Evolutionary conservation across 192 early-diverging fungal species (phyloP).

Genomic region (Rhizophlyctis rosea): DNA sequence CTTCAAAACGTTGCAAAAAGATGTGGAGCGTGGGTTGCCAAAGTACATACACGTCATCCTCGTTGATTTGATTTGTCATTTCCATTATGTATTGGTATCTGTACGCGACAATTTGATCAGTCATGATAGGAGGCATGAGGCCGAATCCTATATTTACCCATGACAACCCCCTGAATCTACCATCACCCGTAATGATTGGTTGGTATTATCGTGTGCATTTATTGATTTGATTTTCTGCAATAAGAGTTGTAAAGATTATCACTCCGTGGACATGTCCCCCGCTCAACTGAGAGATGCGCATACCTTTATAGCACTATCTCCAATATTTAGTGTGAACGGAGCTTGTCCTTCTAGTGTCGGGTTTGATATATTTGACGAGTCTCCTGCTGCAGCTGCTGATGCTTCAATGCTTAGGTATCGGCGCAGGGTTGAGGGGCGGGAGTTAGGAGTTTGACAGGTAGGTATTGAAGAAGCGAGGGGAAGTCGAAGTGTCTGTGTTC

Average conservation of each 20-base stretch:
- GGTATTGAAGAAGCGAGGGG: too few relatives aligned
- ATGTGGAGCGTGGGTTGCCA: constrained; percentile 1
- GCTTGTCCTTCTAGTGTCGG: too few relatives aligned
- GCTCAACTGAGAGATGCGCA: background rate
- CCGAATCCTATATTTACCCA: constrained; percentile 13
- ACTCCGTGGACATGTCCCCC: background rate
- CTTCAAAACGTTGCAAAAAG: constrained; percentile 1
- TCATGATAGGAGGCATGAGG: background rate
- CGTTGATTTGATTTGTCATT: constrained; percentile 34
- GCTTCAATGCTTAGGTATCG: too few relatives aligned
- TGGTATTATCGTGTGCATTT: constrained; percentile 15
- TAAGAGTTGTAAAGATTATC: background rate
- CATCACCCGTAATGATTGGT: constrained; percentile 34
- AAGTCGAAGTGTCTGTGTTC: too few relatives aligned
- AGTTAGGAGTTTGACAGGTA: too few relatives aligned
- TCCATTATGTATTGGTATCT: constrained; percentile 52
- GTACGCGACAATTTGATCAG: background rate
- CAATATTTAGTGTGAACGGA: too few relatives aligned
- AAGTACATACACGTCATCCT: constrained; percentile 40
- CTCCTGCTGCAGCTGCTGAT: too few relatives aligned
- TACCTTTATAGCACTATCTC: background rate
- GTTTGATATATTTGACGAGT: too few relatives aligned
- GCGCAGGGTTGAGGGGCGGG: too few relatives aligned
- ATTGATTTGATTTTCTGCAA: constrained; percentile 34
- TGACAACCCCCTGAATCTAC: constrained; percentile 56